Conservation (phyloP, 2,329 filamentous ascomycete genomes). For the Diaporthe amygdali region DNA sequence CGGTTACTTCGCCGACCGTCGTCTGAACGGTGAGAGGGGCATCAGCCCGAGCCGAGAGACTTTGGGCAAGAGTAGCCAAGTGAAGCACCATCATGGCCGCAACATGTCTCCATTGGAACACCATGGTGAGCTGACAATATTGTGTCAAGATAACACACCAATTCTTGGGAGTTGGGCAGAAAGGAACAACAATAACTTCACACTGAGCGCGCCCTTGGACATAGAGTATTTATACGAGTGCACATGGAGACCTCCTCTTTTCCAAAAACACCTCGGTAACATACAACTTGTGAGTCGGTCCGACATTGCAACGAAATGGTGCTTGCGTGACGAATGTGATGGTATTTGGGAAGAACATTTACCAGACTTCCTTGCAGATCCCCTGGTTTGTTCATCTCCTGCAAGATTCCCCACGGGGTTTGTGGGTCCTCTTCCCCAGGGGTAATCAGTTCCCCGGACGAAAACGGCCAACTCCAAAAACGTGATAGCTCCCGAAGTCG, state of each 20-base stretch:
- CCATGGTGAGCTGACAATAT: neutral
- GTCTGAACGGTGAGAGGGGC: conserved; percentile 10
- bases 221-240: neutral
- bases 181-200: neutral
- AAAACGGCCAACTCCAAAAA: neutral
- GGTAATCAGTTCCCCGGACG: neutral
- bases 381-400: neutral
- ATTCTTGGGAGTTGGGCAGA: too few species aligned
- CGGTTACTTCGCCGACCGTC: neutral
- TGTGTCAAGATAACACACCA: neutral
- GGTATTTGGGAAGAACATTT: neutral
- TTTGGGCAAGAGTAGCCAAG: neutral
- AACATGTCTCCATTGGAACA: neutral
- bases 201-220: too few species aligned
- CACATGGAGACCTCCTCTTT: neutral
- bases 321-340: neutral
- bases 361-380: neutral
- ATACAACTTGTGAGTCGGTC: neutral
- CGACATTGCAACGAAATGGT: neutral
- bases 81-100: neutral
- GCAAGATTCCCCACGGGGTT: neutral
- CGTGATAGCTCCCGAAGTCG: neutral
- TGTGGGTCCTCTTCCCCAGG: neutral
- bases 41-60: neutral
- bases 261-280: neutral